These are phyloP conservation scores for Gautieria morchelliformis DNA, from an alignment of 768 basidiomycete genomes.

Conservation along the genomic window DNA sequence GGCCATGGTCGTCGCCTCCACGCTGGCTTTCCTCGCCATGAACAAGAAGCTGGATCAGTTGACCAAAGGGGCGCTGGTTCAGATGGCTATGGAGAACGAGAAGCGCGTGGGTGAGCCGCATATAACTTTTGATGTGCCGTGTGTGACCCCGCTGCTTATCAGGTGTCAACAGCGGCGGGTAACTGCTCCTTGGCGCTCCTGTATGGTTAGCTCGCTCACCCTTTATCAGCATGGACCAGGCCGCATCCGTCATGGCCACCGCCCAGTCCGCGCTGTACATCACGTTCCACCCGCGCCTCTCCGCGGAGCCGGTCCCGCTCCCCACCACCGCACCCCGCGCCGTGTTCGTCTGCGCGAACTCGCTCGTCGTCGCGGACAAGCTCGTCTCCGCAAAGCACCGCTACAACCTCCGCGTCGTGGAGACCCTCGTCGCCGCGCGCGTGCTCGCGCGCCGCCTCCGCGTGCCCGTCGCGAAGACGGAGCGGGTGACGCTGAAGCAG, in stretches of 20 bases:
- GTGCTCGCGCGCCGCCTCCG: constrained; percentile 56
- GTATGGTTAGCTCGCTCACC: background rate
- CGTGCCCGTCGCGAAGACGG: constrained; percentile 28
- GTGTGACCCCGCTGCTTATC: background rate
- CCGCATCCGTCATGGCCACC: constrained; percentile 73
- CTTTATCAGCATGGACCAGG: constrained; percentile 71
- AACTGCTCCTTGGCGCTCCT: constrained; percentile 16
- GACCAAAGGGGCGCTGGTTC: constrained; percentile 63
- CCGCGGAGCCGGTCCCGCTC: constrained; percentile 58
- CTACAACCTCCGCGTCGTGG: constrained; percentile 90
- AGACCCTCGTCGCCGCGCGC: constrained; percentile 73
- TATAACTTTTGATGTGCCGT: constrained; percentile 1
- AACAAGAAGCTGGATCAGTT: constrained; percentile 52
- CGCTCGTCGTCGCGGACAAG: constrained; percentile 76
- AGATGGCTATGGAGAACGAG: constrained; percentile 78
- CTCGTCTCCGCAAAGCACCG: constrained; percentile 61
- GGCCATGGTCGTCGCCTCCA: constrained; percentile 84
- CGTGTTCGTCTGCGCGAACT: constrained; percentile 74
- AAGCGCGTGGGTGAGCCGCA: constrained; percentile 54
- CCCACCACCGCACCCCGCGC: constrained; percentile 33
- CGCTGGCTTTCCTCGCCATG: constrained; percentile 68
- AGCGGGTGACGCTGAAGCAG: constrained; percentile 57
- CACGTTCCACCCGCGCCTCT: constrained; percentile 68
- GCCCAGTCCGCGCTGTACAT: constrained; percentile 68
- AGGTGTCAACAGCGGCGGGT: constrained; percentile 77